Base-by-base conservation (phyloP, 331 rosid species). In the Quercus phellos region DNA sequence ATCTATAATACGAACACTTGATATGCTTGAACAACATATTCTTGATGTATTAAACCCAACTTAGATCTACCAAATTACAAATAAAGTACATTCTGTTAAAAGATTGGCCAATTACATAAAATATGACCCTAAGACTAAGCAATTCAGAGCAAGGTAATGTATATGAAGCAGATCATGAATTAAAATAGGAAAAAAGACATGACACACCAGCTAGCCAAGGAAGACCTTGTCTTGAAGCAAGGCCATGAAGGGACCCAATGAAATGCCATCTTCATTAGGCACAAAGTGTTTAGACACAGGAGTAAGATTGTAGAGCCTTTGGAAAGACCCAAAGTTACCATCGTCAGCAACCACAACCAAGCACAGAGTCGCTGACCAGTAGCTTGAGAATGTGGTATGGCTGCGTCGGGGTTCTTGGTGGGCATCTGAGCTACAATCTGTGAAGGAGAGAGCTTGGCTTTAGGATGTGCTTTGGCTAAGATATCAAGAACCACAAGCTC, bases 361-460 rank as follows among this genome's bases (percentile, higher is more conserved):
- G 80, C 12, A 85, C 22, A 1, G 84, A 77, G 74, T 89, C 82
- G 56, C 38, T 27, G 3, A 82, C 85, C 2, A 89, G 69, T 6
- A 89, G 77, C 73, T 84, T 56, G 0, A 89, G 84, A 0, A 87
- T 11, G 4, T 83, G 72, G 50, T 89, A 19, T 0, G 4, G 88
- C 35, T 3, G 85, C 85, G 0, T 82, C 73, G 0, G 86, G 84
- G 55, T 88, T 90, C 30, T 43, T 70, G 27, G 77, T 54, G 27
- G 80, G 17, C 75, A 86, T 24, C 4, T 81, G 19, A 3, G 75
- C 29, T 27, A 27, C 29, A 27, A 27, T 27, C 29, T 27, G 3
- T 27, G 29, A 27, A 27, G 29, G 29, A 27, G 29, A 27, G 29
- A 27, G 29, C 29, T 27, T 27, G 29, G 29, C 29, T 27, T 0